Evolutionary conservation across 306 rosid species (phyloP), one percentile per base, ranked within the genome.

Genomic region (Inga laurina): DNA sequence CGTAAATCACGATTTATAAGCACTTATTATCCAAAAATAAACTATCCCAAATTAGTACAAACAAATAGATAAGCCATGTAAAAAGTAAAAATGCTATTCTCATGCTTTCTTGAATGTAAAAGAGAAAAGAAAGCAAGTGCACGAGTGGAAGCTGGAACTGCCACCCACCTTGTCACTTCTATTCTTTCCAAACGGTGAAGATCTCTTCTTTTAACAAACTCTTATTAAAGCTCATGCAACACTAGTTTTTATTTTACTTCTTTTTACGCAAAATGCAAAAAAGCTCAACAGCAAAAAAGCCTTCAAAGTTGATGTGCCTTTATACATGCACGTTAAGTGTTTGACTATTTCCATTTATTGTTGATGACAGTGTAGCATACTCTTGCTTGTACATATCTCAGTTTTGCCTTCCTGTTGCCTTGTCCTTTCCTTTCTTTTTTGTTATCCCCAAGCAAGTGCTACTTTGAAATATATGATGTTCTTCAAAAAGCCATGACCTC

Each of bases 401-500:
- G 75, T 74, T 39, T 79, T 64, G 52, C 79, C 89, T 82, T 74
- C 73, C 70, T 85, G 51, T 82, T 81, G 86, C 83, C 84, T 80
- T 82, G 86, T 81, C 83, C 73, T 51, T 78, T 87, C 84, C 41
- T 72, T 3, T 45, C 87, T 78, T 49, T 49, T 80, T 85, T 78
- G 32, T 84, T 44, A 84, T 84, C 87, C 86, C 84, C 72, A 14
- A 14, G 54, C 18, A 82, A 66, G 64, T 81, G 81, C 82, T 84
- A 72, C 85, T 89, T 92, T 86, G 79, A 79, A 79, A 78, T 78
- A 78, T 76, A 77, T 69, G 79, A 75, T 73, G 76, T 82, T 87
- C 85, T 81, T 85, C 79, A 82, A 89, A 39, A 89, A 68, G 86
- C 88, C 89, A 89, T 86, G 87, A 86, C 86, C 79, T 79, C 85